Evolutionary conservation across 2,329 filamentous ascomycete genomes (phyloP), one percentile per base, ranked within the genome.

Genomic region (Fusarium proliferatum): DNA sequence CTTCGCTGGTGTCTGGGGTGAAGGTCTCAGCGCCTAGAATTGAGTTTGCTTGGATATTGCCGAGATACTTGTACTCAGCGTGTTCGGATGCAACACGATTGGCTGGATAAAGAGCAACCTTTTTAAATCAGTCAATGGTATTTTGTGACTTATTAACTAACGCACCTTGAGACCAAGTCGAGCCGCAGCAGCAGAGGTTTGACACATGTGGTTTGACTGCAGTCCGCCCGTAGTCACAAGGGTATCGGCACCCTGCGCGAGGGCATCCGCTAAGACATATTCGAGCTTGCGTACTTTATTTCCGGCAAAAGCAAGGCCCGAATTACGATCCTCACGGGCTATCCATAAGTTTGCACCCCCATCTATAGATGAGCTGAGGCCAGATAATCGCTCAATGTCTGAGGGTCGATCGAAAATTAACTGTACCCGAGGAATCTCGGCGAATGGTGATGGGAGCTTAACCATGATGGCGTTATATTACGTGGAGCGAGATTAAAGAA

Each of bases 191-290:
- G 70, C 70, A 39, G 70, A 61, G 15, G 70, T 73, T 36, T 72
- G 70, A 11, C 69, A 73, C 70, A 72, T 72, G 9, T 72, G 70
- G 16, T 72, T 72, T 7, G 69, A 73, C 11, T 72, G 70, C 4
- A 72, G 38, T 6, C 69, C 69, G 2, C 70, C 69, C 5, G 70
- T 72, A 1, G 70, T 72, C 13, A 72, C 70, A 11, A 72, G 30
- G 5, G 69, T 72, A 30, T 72, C 69, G 6, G 69, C 69, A 15
- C 69, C 69, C 12, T 70, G 51, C 0, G 41, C 46, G 6, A 72
- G 23, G 23, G 70, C 70, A 43, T 73, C 70, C 12, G 70, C 65
- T 2, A 72, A 11, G 26, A 72, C 70, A 28, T 73, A 72, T 12
- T 72, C 70, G 5, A 72, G 70, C 16, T 72, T 72, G 2, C 69